Evolutionary conservation across 192 early-diverging fungal species (phyloP).

Genomic region (Pilaira anomala): DNA sequence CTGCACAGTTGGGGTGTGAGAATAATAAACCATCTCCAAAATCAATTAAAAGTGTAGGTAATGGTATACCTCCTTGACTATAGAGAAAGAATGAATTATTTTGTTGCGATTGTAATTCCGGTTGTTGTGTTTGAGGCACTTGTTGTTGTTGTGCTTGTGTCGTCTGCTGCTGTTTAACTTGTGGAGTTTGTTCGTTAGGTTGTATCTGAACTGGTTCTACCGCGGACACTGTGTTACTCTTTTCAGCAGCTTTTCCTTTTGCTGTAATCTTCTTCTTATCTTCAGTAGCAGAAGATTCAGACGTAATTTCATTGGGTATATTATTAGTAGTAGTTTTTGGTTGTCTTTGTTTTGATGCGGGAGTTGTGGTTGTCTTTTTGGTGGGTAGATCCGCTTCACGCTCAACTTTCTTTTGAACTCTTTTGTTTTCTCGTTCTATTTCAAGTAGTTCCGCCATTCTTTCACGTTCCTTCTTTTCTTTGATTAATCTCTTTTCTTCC

Average conservation of each 20-base stretch:
- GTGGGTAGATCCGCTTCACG: not conserved
- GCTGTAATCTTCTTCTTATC: too few species aligned
- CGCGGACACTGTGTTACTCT: too few species aligned
- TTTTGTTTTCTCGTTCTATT: conserved; percentile 3
- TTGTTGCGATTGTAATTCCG: not conserved
- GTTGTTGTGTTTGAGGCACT: not conserved
- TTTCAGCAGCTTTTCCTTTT: too few species aligned
- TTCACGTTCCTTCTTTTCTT: conserved; percentile 17
- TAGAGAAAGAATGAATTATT: conserved; percentile 13
- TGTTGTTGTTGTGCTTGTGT: not conserved
- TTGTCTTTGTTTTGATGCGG: not conserved
- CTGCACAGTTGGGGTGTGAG: conserved; percentile 32
- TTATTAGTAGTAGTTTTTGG: too few species aligned
- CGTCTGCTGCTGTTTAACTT: not conserved
- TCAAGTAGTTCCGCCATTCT: not conserved
- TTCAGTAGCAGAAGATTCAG: too few species aligned
- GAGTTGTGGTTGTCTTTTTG: not conserved
- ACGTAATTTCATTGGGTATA: too few species aligned
- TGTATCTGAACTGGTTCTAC: not conserved
- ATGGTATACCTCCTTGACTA: conserved; percentile 26
- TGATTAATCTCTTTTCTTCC: conserved; percentile 23
- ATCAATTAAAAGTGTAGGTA: conserved; percentile 33
- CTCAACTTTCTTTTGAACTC: not conserved
- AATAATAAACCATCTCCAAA: conserved; percentile 21
- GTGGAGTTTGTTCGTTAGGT: not conserved